phyloP scores from a whole-genome alignment of 106 monocot species.

The Alisma plantagoaquatica region DNA sequence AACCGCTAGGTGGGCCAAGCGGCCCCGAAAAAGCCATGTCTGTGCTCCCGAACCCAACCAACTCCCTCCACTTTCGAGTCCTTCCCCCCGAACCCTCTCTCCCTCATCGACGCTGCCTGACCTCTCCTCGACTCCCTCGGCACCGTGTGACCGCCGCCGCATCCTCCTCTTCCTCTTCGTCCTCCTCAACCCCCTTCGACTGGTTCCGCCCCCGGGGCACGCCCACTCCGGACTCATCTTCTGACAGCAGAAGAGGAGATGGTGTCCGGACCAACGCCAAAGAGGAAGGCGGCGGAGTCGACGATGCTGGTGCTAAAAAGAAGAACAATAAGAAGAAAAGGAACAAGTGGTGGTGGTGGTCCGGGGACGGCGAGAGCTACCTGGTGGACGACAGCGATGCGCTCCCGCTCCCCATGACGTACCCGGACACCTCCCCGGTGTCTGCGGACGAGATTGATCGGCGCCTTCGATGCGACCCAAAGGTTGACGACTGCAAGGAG shows the following conservation, averaged over 20 bases:
- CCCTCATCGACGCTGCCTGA: too few species aligned
- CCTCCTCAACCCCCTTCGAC: slow-evolving; percentile 13
- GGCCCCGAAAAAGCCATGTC: too few species aligned
- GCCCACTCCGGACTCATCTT: not conserved
- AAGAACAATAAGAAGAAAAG: slow-evolving; percentile 26
- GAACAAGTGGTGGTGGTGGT: slow-evolving; percentile 83
- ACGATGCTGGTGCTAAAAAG: not conserved
- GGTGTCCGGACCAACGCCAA: slow-evolving; percentile 32
- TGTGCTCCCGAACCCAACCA: too few species aligned
- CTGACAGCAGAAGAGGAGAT: not conserved
- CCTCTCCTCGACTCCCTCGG: too few species aligned
- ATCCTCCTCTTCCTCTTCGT: not conserved
- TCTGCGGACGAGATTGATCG: slow-evolving; percentile 51
- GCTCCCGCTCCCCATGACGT: slow-evolving; percentile 71
- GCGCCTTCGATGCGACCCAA: slow-evolving; percentile 54
- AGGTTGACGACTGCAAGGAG: slow-evolving; percentile 36
- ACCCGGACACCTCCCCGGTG: slow-evolving; percentile 37
- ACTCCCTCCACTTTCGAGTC: too few species aligned
- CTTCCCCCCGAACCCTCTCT: too few species aligned
- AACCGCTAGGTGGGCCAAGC: too few species aligned
- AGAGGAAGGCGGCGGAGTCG: slow-evolving; percentile 19
- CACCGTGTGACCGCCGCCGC: not conserved
- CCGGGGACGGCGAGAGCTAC: slow-evolving; percentile 63
- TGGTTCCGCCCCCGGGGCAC: slow-evolving; percentile 63
- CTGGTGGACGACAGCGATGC: slow-evolving; percentile 46